phyloP scores from a whole-genome alignment of 2,329 filamentous ascomycete genomes.

The Cladorrhinum sp. region DNA sequence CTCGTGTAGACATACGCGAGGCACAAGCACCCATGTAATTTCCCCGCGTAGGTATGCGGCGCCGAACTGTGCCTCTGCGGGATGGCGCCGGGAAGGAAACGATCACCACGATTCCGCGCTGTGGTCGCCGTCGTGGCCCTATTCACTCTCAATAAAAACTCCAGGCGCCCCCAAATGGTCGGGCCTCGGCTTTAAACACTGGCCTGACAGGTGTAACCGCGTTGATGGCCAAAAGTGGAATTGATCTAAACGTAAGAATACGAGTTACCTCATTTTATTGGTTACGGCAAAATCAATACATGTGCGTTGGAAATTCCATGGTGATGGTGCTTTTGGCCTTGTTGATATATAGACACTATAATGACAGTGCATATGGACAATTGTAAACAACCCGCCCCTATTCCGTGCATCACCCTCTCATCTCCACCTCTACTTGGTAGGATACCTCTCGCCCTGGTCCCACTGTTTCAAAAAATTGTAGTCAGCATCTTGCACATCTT shows the following conservation, averaged over 20 bases:
- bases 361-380: neutral
- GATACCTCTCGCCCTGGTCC: slow-evolving; percentile 20
- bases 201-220: neutral
- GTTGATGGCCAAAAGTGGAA: neutral
- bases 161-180: neutral
- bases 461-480: slow-evolving; percentile 4
- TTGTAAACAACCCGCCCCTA: neutral
- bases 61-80: neutral
- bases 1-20: neutral
- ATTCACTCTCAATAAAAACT: neutral
- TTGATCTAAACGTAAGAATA: neutral
- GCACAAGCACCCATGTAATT: neutral
- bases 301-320: too few species aligned
- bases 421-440: neutral
- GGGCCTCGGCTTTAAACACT: neutral
- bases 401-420: neutral
- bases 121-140: neutral
- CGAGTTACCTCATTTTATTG: neutral
- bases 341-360: neutral
- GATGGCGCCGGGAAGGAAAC: neutral
- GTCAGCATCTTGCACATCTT: neutral
- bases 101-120: neutral
- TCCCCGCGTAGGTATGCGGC: neutral
- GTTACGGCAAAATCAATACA: too few species aligned
- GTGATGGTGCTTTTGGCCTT: too few species aligned